Evolutionary conservation across 2,329 filamentous ascomycete genomes (phyloP), one percentile per base, ranked within the genome.

Genomic region (Exophiala calicioides): DNA sequence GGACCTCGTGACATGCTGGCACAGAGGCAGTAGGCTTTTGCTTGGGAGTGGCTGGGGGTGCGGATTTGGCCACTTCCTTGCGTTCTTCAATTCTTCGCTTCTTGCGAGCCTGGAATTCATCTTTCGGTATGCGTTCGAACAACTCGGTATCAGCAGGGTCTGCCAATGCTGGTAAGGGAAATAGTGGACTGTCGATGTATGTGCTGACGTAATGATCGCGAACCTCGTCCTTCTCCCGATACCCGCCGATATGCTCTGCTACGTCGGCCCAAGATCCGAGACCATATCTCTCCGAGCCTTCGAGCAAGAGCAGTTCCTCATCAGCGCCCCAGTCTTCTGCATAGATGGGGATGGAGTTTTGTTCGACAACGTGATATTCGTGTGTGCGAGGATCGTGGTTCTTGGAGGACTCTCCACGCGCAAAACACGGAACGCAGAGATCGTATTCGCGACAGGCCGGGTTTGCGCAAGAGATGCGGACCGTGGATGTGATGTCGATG

Each of bases 261-360:
- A 98, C 94, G 62, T 98, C 93, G 29, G 90, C 89, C 91, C 93
- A 98, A 16, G 91, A 97, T 3, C 93, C 93, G 38, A 98, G 74
- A 0, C 93, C 93, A 64, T 98, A 98, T 47, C 89, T 95, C 68
- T 98, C 93, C 8, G 89, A 90, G 16, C 93, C 93, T 70, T 98
- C 93, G 1, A 98, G 71, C 42, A 98, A 73, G 4, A 97, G 73
- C n/a, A 97, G 71, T 68, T 98, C 93, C 66, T 98, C 93, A 64
- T 98, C 93, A 18, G 93, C 93, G 41, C 93, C 93, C 93, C 93
- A 98, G 63, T 95, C 90, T 47, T 82, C 80, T 57, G 90, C 85
- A 62, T 95, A 98, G 48, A 98, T 97, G 1, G 93, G 93, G 38
- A 98, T 95, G 0, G 91, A 96, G 64, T 98, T 95, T 62, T 97